These are phyloP conservation scores for Naganishia kalamii DNA, from an alignment of 768 basidiomycete genomes.

Conservation along the genomic window DNA sequence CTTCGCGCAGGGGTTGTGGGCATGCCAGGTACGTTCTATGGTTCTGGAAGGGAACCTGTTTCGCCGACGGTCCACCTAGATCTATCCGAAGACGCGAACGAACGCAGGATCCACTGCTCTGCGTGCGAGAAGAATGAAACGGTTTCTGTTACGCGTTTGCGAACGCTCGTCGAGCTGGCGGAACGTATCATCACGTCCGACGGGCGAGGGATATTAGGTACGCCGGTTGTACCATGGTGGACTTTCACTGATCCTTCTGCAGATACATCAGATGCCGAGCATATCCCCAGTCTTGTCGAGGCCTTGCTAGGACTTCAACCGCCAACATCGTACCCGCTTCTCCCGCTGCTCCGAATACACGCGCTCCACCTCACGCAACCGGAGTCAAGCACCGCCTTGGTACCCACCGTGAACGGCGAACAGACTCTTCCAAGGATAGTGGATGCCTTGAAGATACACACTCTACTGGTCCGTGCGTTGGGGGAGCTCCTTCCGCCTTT, in stretches of 20 bases:
- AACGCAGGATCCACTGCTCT: not conserved
- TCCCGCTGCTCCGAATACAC: constrained; percentile 66
- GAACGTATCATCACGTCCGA: not conserved
- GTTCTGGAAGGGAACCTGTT: not conserved
- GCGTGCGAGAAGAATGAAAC: not conserved
- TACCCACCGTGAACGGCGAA: constrained; percentile 47
- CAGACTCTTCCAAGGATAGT: constrained; percentile 5
- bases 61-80: not conserved
- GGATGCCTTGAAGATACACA: constrained; percentile 43
- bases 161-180: not conserved
- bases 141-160: not conserved
- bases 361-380: constrained; percentile 56
- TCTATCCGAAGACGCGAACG: not conserved
- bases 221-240: not conserved
- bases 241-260: no score
- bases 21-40: constrained; percentile 26
- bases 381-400: constrained; percentile 47
- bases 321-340: constrained; percentile 67
- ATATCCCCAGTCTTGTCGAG: not conserved
- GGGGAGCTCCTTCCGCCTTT: constrained; percentile 55
- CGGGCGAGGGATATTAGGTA: not conserved
- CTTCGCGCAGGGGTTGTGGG: constrained; percentile 13
- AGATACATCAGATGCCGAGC: not conserved
- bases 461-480: constrained; percentile 56
- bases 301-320: constrained; percentile 46